Evolutionary conservation across 2,329 filamentous ascomycete species (phyloP).

Genomic region (Colletotrichum cereale): DNA sequence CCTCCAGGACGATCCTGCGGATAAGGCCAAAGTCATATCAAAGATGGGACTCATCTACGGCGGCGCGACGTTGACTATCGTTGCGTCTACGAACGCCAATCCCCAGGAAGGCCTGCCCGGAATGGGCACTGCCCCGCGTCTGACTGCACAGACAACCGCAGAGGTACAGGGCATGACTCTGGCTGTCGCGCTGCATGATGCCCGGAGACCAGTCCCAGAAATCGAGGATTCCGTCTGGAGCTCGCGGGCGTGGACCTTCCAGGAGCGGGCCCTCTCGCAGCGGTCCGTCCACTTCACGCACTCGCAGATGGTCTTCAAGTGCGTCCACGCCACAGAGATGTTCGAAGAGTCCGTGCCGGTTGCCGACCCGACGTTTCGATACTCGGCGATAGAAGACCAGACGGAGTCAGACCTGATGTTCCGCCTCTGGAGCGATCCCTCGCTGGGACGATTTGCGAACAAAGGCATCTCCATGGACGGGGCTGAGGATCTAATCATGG

Average conservation of each 20-base stretch:
- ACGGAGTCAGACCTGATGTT: background rate
- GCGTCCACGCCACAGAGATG: slow-evolving; percentile 7
- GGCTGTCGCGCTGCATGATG: background rate
- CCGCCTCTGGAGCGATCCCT: background rate
- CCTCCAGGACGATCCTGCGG: background rate
- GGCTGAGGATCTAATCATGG: background rate
- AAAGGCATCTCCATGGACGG: background rate
- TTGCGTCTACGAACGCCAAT: background rate
- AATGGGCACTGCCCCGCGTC: background rate
- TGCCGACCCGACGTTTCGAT: background rate
- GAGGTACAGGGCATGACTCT: background rate
- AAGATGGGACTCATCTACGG: background rate
- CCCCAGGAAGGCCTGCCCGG: background rate
- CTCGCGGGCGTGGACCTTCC: slow-evolving; percentile 43
- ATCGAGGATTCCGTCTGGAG: slow-evolving; percentile 8
- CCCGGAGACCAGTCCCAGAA: background rate
- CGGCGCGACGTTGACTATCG: background rate
- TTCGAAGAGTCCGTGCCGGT: background rate
- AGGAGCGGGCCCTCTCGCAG: slow-evolving; percentile 43
- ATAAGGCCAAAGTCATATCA: background rate
- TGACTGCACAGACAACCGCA: background rate
- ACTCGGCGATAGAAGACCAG: background rate
- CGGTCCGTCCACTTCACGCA: slow-evolving; percentile 40
- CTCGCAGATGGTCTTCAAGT: slow-evolving; percentile 42
- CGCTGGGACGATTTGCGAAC: background rate